A percentile compares a stretch with the other conserved stretches of the same genome.
Conservation (phyloP, 495 filamentous ascomycete genomes). For the Neurospora africana region DNA sequence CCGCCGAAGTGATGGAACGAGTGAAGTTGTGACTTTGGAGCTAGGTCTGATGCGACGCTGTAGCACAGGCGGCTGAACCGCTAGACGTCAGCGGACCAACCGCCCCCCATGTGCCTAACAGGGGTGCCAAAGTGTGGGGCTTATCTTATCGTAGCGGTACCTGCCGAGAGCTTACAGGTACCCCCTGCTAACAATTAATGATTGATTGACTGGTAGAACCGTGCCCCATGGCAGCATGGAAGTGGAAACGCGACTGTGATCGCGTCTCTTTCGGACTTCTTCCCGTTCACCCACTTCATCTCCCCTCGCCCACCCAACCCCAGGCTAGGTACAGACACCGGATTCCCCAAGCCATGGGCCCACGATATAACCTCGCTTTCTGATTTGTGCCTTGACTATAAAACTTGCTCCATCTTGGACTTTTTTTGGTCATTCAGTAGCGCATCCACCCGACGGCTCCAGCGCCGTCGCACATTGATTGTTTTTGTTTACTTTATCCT, state of each 20-base stretch:
- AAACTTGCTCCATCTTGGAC: background rate
- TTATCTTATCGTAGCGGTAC: slow-evolving; percentile 2
- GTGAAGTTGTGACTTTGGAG: background rate
- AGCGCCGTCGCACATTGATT: background rate
- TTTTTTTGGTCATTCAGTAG: background rate
- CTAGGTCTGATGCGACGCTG: background rate
- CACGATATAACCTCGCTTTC: background rate
- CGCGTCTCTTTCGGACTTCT: background rate
- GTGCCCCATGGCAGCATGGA: background rate
- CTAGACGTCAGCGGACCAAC: background rate
- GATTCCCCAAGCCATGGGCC: background rate
- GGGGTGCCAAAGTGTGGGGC: background rate
- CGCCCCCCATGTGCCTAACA: background rate
- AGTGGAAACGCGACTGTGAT: background rate
- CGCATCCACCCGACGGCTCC: background rate
- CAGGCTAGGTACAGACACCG: background rate
- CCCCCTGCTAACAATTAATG: background rate
- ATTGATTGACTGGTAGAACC: background rate
- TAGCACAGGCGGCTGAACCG: background rate
- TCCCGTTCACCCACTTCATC: background rate
- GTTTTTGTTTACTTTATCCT: slow-evolving; percentile 1
- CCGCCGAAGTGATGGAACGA: background rate
- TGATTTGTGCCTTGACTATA: background rate
- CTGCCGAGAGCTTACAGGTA: background rate
- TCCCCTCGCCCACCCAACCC: background rate